phyloP scores from a whole-genome alignment of 257 asterid genomes.

The Scutellaria minor region DNA sequence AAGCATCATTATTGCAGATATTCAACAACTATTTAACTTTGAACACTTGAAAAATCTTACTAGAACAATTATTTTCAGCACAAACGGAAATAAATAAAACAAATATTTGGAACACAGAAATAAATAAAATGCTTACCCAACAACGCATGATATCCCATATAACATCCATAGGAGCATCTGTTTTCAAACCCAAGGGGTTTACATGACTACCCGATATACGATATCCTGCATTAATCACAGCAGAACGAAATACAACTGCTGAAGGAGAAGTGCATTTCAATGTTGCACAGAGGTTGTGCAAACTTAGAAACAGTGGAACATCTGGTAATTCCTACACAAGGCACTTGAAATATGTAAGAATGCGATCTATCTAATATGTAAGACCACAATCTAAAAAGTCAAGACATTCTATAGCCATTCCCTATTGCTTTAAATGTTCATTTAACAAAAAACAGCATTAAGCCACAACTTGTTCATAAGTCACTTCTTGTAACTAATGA shows the following conservation, averaged over 20 bases:
- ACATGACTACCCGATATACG: constrained; percentile 95
- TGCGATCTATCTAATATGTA: not conserved
- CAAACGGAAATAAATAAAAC: too few species aligned
- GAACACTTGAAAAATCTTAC: not conserved
- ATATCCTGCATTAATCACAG: constrained; percentile 95
- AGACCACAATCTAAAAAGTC: too few species aligned
- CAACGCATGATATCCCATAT: constrained; percentile 99
- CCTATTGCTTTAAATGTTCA: not conserved
- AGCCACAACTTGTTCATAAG: not conserved
- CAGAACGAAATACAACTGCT: constrained; percentile 91
- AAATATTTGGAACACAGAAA: not conserved
- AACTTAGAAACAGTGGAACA: constrained; percentile 88
- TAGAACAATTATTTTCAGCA: not conserved
- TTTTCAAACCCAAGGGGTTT: constrained; percentile 84
- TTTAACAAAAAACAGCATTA: not conserved
- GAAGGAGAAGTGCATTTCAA: constrained; percentile 96
- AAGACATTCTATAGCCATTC: not conserved
- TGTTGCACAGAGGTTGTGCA: constrained; percentile 90
- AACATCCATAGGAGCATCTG: constrained; percentile 97
- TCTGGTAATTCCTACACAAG: constrained; percentile 83
- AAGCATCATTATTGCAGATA: not conserved
- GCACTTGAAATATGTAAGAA: not conserved
- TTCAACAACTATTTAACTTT: not conserved
- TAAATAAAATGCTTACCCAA: constrained; percentile 65
- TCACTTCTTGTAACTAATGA: not conserved